phyloP scores from a whole-genome alignment of 139 green algal species.

The Chlamydomonas asymmetrica region DNA sequence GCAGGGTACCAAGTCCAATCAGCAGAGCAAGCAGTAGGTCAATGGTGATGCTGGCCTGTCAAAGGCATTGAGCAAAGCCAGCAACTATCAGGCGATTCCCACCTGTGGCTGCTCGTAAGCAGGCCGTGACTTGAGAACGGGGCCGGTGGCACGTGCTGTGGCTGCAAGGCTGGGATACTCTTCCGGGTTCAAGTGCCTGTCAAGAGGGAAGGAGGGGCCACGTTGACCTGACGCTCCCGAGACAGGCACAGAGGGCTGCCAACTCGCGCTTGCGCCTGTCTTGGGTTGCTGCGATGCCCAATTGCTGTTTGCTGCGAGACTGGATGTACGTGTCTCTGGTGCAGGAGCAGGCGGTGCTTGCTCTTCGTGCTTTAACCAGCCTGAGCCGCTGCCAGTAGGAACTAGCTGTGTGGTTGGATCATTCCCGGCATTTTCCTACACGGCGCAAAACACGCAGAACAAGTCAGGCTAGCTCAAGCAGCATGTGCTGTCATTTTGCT shows the following conservation, averaged over 20 bases:
- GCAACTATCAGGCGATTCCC: neutral
- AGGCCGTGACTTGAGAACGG: conserved; percentile 18
- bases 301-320: conserved; percentile 51
- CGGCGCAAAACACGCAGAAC: neutral
- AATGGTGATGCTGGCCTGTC: neutral
- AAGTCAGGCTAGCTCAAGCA: no score
- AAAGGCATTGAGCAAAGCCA: neutral
- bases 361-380: conserved; percentile 62
- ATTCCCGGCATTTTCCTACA: conserved; percentile 79
- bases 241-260: neutral
- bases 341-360: conserved; percentile 13
- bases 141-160: conserved; percentile 28
- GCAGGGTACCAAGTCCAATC: no score
- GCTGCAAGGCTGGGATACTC: conserved; percentile 76
- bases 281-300: conserved; percentile 55
- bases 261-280: neutral
- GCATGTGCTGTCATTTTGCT: no score
- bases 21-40: no score
- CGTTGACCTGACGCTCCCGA: conserved; percentile 10
- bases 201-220: conserved; percentile 17
- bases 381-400: conserved; percentile 40
- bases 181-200: conserved; percentile 63
- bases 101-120: conserved; percentile 40
- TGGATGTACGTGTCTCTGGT: conserved; percentile 26
- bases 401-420: conserved; percentile 75